Evolutionary conservation across 2,329 filamentous ascomycete genomes (phyloP).

Genomic region (Trichoderma polysporum): DNA sequence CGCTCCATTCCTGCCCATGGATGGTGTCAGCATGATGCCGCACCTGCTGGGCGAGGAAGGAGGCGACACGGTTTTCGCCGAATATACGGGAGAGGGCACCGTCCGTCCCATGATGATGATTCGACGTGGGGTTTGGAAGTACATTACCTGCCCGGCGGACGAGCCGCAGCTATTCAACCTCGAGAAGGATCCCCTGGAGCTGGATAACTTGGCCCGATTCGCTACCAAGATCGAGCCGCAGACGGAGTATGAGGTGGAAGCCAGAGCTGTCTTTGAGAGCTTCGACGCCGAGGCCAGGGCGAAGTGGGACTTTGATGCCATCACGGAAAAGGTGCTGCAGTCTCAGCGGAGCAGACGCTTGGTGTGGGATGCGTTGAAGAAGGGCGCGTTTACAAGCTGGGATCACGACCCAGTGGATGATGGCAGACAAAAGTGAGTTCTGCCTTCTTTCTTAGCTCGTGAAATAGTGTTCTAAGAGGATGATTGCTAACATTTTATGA

Average conservation of each 20-base stretch:
- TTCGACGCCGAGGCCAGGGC: conserved; percentile 72
- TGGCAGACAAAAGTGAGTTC: conserved; percentile 61
- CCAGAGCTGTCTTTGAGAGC: conserved; percentile 54
- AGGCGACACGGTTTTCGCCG: conserved; percentile 86
- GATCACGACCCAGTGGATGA: conserved; percentile 77
- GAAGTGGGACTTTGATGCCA: conserved; percentile 79
- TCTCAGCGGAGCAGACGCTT: conserved; percentile 78
- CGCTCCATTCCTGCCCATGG: conserved; percentile 72
- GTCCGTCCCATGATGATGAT: conserved; percentile 93
- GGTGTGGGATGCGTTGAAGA: conserved; percentile 75
- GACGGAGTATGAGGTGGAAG: conserved; percentile 46
- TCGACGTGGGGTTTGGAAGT: conserved; percentile 85
- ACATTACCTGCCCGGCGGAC: conserved; percentile 80
- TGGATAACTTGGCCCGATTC: conserved; percentile 66
- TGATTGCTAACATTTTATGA: conserved; percentile 33
- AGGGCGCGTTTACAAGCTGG: conserved; percentile 78
- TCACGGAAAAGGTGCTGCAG: conserved; percentile 70
- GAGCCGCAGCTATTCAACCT: conserved; percentile 84
- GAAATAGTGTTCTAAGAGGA: not conserved
- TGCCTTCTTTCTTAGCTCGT: not conserved
- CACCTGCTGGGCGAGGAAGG: conserved; percentile 65
- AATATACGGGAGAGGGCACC: conserved; percentile 94
- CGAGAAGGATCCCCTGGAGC: conserved; percentile 69
- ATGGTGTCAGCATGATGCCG: conserved; percentile 79
- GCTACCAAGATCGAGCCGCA: conserved; percentile 38